Evolutionary conservation across 2,329 filamentous ascomycete genomes (phyloP).

Genomic region (Chaetomiaceae sp.): DNA sequence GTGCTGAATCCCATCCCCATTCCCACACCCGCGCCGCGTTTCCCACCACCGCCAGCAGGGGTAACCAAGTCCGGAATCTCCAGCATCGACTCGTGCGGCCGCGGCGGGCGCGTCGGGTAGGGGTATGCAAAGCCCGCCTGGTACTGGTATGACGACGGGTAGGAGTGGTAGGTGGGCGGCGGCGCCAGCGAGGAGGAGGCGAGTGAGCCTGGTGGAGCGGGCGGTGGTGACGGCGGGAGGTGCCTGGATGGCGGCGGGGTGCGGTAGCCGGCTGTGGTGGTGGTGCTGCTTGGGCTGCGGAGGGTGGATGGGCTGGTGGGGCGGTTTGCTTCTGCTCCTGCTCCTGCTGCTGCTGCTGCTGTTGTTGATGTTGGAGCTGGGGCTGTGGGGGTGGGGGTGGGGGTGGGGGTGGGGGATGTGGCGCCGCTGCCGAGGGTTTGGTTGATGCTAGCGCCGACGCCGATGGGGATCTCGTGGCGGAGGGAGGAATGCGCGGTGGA

Average conservation of each 20-base stretch:
- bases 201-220: too few species aligned
- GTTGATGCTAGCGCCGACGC: not conserved
- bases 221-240: too few species aligned
- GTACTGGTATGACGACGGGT: too few species aligned
- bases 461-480: constrained; percentile 22
- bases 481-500: constrained; percentile 19
- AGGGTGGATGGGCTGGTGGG: too few species aligned
- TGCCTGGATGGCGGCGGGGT: too few species aligned
- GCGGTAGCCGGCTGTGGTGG: too few species aligned
- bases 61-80: constrained; percentile 32
- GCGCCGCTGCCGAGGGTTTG: not conserved
- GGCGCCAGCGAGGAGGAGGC: too few species aligned
- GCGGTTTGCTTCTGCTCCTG: too few species aligned
- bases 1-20: not conserved
- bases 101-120: constrained; percentile 20
- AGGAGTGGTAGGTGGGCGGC: too few species aligned
- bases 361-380: not conserved
- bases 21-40: too few species aligned
- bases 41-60: constrained; percentile 15
- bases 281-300: too few species aligned
- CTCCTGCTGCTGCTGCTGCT: too few species aligned
- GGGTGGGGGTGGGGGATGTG: constrained; percentile 6
- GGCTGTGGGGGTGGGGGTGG: not conserved
- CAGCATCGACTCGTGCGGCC: constrained; percentile 32
- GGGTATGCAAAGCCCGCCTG: not conserved